These are phyloP conservation scores for Clarireedia paspali DNA, from an alignment of 2,329 filamentous ascomycete species.

Conservation along the genomic window DNA sequence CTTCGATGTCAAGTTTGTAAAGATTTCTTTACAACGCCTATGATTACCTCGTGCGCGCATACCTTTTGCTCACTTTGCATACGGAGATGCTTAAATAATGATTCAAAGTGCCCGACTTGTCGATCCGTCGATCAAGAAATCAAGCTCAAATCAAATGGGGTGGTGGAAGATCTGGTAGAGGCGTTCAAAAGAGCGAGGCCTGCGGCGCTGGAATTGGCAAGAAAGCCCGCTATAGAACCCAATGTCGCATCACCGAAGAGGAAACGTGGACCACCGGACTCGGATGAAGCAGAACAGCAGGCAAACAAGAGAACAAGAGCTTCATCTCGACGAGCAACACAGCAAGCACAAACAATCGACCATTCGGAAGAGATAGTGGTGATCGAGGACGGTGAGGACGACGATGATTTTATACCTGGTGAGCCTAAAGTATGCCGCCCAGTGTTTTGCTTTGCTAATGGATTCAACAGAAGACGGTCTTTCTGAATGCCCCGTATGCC, in stretches of 20 bases:
- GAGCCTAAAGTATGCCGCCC: neutral
- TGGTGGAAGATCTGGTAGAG: slow-evolving; percentile 76
- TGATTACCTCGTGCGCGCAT: slow-evolving; percentile 90
- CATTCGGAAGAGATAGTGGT: slow-evolving; percentile 30
- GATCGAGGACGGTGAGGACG: slow-evolving; percentile 23
- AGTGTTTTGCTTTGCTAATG: slow-evolving; percentile 4
- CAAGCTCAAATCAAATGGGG: slow-evolving; percentile 77
- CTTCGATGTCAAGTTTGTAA: slow-evolving; percentile 97
- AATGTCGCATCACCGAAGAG: slow-evolving; percentile 41
- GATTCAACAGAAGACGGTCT: slow-evolving; percentile 43
- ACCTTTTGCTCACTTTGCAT: slow-evolving; percentile 98
- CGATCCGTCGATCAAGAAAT: slow-evolving; percentile 72
- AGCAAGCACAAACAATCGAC: slow-evolving; percentile 25
- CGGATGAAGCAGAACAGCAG: slow-evolving; percentile 28
- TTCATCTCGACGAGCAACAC: slow-evolving; percentile 39
- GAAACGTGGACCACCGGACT: slow-evolving; percentile 32
- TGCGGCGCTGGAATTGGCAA: slow-evolving; percentile 57
- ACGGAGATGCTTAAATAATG: slow-evolving; percentile 70
- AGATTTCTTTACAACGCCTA: slow-evolving; percentile 89
- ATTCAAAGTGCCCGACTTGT: slow-evolving; percentile 85
- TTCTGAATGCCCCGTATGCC: slow-evolving; percentile 77
- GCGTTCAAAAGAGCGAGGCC: slow-evolving; percentile 62
- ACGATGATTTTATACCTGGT: slow-evolving; percentile 27
- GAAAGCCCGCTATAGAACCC: slow-evolving; percentile 30
- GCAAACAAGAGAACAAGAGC: slow-evolving; percentile 45